These are phyloP conservation scores for Blastocladiella britannica DNA, from an alignment of 192 early-diverging fungal species.

Conservation along the genomic window DNA sequence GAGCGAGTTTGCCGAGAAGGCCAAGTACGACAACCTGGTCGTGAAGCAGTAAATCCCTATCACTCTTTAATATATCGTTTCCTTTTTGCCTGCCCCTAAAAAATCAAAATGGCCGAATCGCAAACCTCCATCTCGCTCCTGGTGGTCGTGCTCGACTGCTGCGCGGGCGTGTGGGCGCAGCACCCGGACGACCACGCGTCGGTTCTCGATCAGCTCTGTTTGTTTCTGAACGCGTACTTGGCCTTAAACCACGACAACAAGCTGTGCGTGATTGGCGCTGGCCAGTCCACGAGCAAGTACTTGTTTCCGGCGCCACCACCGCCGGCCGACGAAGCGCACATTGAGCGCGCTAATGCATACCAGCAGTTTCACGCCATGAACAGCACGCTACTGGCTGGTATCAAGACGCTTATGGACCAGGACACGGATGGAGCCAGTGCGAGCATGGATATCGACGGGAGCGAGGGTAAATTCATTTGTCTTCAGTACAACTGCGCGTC, in stretches of 20 bases:
- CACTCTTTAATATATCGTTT: too few species aligned
- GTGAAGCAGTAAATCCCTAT: constrained; percentile 1
- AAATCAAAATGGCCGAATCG: too few species aligned
- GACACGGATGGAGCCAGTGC: too few species aligned
- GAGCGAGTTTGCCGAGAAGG: constrained; percentile 45
- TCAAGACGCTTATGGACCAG: constrained; percentile 15
- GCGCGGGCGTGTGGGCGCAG: constrained; percentile 3
- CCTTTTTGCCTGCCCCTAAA: too few species aligned
- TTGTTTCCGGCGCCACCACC: constrained; percentile 11
- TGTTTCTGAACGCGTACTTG: constrained; percentile 85
- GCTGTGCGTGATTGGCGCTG: constrained; percentile 50
- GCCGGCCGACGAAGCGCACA: not conserved
- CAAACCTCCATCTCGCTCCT: not conserved
- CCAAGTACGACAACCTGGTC: not conserved
- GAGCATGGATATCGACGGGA: constrained; percentile 5
- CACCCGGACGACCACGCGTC: not conserved
- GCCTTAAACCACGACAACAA: constrained; percentile 70
- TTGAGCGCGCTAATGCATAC: constrained; percentile 18
- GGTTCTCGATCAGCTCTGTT: constrained; percentile 45
- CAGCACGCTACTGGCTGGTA: constrained; percentile 20
- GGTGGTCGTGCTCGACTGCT: constrained; percentile 5
- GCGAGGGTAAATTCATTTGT: constrained; percentile 4
- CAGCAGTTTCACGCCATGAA: constrained; percentile 29
- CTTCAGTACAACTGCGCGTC: constrained; percentile 2
- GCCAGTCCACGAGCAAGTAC: constrained; percentile 11